Conservation (phyloP, 148 eudicot genomes). For the Silene latifolia region DNA sequence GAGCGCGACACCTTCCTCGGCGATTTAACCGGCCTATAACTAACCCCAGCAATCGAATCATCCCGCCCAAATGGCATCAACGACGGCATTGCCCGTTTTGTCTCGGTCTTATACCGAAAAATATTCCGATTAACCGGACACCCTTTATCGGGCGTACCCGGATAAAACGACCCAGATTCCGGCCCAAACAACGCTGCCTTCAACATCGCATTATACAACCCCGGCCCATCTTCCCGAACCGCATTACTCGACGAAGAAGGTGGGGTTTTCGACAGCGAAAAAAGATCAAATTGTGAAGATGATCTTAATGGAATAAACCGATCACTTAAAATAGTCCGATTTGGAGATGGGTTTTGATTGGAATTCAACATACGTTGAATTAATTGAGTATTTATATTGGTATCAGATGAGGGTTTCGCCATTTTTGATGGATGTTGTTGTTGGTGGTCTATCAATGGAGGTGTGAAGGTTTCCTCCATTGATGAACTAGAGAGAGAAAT, state of each 20-base stretch:
- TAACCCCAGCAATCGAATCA: constrained; percentile 60
- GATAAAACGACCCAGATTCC: constrained; percentile 40
- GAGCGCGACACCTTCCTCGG: constrained; percentile 74
- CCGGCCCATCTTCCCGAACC: constrained; percentile 34
- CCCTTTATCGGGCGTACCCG: constrained; percentile 55
- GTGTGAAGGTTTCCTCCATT: constrained; percentile 23
- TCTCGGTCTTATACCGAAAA: constrained; percentile 74
- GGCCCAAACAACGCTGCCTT: constrained; percentile 73
- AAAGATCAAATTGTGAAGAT: constrained; percentile 70
- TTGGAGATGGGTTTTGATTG: constrained; percentile 50
- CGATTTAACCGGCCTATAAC: constrained; percentile 71
- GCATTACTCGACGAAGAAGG: constrained; percentile 19
- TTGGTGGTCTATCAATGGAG: constrained; percentile 13
- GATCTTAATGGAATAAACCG: constrained; percentile 80
- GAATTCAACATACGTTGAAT: constrained; percentile 39
- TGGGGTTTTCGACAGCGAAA: constrained; percentile 29
- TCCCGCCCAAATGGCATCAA: constrained; percentile 64
- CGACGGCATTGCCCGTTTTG: constrained; percentile 53
- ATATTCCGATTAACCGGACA: constrained; percentile 52
- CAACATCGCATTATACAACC: constrained; percentile 52
- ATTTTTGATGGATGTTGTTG: constrained; percentile 28
- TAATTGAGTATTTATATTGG: constrained; percentile 5
- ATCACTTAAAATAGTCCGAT: constrained; percentile 66
- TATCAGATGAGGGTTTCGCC: constrained; percentile 18
- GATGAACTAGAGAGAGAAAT: background rate